These are phyloP conservation scores for Inosperma sp. DNA, from an alignment of 768 basidiomycete species.

Conservation along the genomic window DNA sequence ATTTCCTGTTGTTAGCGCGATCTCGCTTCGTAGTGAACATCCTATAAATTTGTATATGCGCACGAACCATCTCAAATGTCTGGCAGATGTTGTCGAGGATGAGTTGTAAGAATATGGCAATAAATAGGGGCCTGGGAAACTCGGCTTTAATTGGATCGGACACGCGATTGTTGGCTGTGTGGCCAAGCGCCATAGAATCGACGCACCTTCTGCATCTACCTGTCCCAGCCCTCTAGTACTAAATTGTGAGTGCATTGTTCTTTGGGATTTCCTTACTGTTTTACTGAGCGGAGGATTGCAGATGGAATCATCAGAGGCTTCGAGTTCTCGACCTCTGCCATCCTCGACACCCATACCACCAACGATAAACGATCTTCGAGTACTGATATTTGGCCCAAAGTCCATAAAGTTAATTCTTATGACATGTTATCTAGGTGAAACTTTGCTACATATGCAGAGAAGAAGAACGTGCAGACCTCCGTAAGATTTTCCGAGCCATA, in stretches of 20 bases:
- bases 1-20: too few relatives aligned
- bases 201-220: background rate
- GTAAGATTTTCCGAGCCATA: too few relatives aligned
- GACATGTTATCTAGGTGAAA: constrained; percentile 45
- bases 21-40: too few relatives aligned
- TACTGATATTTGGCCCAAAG: constrained; percentile 6
- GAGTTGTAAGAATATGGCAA: too few relatives aligned
- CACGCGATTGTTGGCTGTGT: too few relatives aligned
- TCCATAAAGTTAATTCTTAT: background rate
- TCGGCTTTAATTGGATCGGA: too few relatives aligned
- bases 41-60: too few relatives aligned
- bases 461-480: constrained; percentile 54
- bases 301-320: background rate
- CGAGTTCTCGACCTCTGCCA: background rate
- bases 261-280: too few relatives aligned
- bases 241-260: background rate
- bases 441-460: constrained; percentile 79
- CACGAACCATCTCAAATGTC: too few relatives aligned
- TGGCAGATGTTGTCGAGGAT: too few relatives aligned
- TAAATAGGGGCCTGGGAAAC: too few relatives aligned
- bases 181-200: background rate
- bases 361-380: constrained; percentile 31
- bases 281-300: too few relatives aligned
- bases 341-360: constrained; percentile 13
- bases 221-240: background rate